These are phyloP conservation scores for Agrocybe chaxingu DNA, from an alignment of 768 basidiomycete genomes.

Conservation along the genomic window DNA sequence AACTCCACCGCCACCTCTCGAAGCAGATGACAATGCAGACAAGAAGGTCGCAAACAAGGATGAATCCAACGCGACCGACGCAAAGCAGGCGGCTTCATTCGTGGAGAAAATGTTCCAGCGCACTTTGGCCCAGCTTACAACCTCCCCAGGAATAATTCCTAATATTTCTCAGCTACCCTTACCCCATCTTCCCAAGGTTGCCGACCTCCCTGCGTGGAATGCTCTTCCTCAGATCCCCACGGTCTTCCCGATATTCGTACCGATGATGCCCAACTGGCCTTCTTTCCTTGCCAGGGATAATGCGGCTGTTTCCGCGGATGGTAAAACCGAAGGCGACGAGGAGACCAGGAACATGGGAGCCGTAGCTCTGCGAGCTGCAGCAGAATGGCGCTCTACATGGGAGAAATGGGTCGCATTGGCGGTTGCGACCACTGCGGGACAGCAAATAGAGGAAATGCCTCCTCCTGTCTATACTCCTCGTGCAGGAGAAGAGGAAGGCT, in stretches of 20 bases:
- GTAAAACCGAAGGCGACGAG: slow-evolving; percentile 28
- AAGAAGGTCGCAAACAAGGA: slow-evolving; percentile 20
- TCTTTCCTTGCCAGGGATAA: slow-evolving; percentile 57
- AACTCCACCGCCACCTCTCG: slow-evolving; percentile 26
- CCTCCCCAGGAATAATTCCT: slow-evolving; percentile 48
- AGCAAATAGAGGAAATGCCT: slow-evolving; percentile 48
- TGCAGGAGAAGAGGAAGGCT: slow-evolving; percentile 25
- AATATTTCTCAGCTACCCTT: slow-evolving; percentile 34
- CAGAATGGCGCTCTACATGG: slow-evolving; percentile 69
- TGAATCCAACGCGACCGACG: slow-evolving; percentile 27
- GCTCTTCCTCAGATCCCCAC: slow-evolving; percentile 66
- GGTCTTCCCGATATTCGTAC: slow-evolving; percentile 79
- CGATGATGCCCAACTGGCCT: slow-evolving; percentile 60
- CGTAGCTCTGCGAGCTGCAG: slow-evolving; percentile 45
- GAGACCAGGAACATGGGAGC: slow-evolving; percentile 34
- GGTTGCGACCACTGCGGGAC: slow-evolving; percentile 42
- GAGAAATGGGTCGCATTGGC: slow-evolving; percentile 72
- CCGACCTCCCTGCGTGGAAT: slow-evolving; percentile 50
- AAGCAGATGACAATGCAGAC: slow-evolving; percentile 15
- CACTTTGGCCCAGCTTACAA: slow-evolving; percentile 62
- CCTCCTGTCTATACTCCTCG: slow-evolving; percentile 76
- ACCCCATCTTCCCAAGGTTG: slow-evolving; percentile 9
- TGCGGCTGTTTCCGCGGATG: slow-evolving; percentile 21
- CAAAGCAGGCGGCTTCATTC: slow-evolving; percentile 51
- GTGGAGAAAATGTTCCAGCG: slow-evolving; percentile 75